Conservation (phyloP, 306 rosid genomes). For the Rosa multiflora region DNA sequence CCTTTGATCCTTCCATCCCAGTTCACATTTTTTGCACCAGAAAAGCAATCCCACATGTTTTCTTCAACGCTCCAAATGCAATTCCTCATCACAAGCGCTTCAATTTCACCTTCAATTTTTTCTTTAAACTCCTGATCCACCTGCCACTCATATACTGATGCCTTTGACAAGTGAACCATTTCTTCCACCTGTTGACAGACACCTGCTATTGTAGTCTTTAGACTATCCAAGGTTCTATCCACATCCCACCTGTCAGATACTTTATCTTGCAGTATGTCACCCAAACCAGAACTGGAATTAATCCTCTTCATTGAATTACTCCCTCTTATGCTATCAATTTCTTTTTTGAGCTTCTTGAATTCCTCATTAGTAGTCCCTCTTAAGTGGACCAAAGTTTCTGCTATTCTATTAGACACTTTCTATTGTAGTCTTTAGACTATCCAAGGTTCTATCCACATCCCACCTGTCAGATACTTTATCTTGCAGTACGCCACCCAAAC, state of each 20-base stretch:
- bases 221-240: conserved; percentile 45
- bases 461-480: conserved; percentile 55
- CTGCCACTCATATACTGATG: conserved; percentile 54
- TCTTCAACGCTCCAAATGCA: conserved; percentile 53
- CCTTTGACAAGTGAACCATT: conserved; percentile 19
- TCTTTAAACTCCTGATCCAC: conserved; percentile 59
- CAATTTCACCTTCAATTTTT: conserved; percentile 33
- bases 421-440: conserved; percentile 44
- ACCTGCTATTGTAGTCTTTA: conserved; percentile 41
- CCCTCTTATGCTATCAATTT: conserved; percentile 50
- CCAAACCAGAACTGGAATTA: conserved; percentile 62
- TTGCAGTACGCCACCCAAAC: conserved; percentile 61
- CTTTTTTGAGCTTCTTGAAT: conserved; percentile 61
- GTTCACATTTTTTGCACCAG: conserved; percentile 36
- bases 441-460: conserved; percentile 49
- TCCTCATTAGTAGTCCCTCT: conserved; percentile 39
- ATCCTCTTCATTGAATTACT: conserved; percentile 41
- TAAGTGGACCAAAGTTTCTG: conserved; percentile 40
- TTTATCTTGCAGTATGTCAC: conserved; percentile 51
- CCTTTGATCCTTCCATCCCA: conserved; percentile 50
- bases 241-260: conserved; percentile 54
- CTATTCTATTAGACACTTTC: no score
- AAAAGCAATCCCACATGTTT: conserved; percentile 36
- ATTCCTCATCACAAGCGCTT: conserved; percentile 53
- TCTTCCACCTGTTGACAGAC: conserved; percentile 40